Evolutionary conservation across 2,329 filamentous ascomycete genomes (phyloP).

Genomic region (Alternaria burnsii): DNA sequence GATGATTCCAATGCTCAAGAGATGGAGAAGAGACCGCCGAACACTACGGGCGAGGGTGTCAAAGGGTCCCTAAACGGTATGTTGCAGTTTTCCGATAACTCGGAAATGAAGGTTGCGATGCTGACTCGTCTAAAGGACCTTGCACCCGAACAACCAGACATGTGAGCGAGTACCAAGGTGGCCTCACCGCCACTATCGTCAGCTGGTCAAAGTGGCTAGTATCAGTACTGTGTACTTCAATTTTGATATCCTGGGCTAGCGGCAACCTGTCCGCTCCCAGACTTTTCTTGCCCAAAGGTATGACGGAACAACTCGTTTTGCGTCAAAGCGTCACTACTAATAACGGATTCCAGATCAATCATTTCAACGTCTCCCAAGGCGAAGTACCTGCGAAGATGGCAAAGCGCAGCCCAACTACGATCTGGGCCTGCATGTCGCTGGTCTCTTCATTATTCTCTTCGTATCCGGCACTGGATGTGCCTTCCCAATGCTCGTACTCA

Average conservation of each 20-base stretch:
- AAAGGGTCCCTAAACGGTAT: slow-evolving; percentile 32
- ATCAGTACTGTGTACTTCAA: slow-evolving; percentile 38
- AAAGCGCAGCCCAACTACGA: slow-evolving; percentile 38
- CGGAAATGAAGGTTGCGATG: background rate
- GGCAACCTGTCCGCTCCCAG: slow-evolving; percentile 16
- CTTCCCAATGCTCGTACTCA: slow-evolving; percentile 67
- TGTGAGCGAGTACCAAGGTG: slow-evolving; percentile 30
- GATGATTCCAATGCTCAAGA: slow-evolving; percentile 27
- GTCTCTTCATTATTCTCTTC: slow-evolving; percentile 47
- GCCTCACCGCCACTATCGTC: slow-evolving; percentile 17
- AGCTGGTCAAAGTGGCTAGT: slow-evolving; percentile 35
- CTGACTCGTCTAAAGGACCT: slow-evolving; percentile 33
- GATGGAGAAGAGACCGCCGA: slow-evolving; percentile 23
- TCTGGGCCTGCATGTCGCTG: slow-evolving; percentile 40
- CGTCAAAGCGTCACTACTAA: background rate
- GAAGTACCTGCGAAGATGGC: slow-evolving; percentile 34
- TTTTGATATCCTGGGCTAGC: slow-evolving; percentile 30
- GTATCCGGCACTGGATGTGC: slow-evolving; percentile 61
- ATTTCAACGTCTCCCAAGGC: slow-evolving; percentile 25
- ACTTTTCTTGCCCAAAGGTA: slow-evolving; percentile 20
- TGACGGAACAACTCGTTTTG: background rate
- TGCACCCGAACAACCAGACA: slow-evolving; percentile 38
- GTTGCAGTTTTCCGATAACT: background rate
- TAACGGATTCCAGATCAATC: slow-evolving; percentile 7
- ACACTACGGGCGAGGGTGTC: slow-evolving; percentile 36